These are phyloP conservation scores for Ustulina deusta DNA, from an alignment of 2,329 filamentous ascomycete species.

Conservation along the genomic window DNA sequence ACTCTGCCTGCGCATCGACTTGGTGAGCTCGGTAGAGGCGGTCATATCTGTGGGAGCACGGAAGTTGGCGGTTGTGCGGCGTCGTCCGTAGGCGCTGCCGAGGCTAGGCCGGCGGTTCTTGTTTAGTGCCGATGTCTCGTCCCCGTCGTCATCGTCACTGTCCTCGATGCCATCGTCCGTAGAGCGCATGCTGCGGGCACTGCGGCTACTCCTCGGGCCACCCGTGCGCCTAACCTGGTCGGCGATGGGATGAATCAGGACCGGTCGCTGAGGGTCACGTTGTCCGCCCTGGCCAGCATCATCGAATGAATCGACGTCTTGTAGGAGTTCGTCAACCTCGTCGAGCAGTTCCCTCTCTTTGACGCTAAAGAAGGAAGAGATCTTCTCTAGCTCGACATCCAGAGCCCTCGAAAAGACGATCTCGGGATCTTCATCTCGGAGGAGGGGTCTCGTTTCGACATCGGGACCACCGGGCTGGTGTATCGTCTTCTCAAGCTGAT, in stretches of 20 bases:
- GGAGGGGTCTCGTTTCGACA: constrained; percentile 85
- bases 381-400: constrained; percentile 92
- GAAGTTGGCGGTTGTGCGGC: constrained; percentile 55
- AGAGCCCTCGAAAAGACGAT: constrained; percentile 83
- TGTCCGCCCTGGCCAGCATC: constrained; percentile 60
- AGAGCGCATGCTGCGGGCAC: constrained; percentile 60
- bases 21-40: constrained; percentile 70
- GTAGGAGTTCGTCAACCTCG: constrained; percentile 81
- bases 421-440: constrained; percentile 80
- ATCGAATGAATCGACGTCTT: constrained; percentile 78
- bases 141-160: constrained; percentile 58
- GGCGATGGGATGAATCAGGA: constrained; percentile 43
- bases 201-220: constrained; percentile 48
- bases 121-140: constrained; percentile 68
- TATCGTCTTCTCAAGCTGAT: constrained; percentile 88
- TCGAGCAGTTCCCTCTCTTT: constrained; percentile 90
- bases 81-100: constrained; percentile 51
- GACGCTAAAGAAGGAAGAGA: constrained; percentile 87
- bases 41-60: constrained; percentile 66
- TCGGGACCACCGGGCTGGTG: constrained; percentile 75
- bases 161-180: constrained; percentile 71
- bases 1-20: constrained; percentile 72
- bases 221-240: constrained; percentile 57
- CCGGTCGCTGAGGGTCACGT: constrained; percentile 51
- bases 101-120: constrained; percentile 57